Conservation (phyloP, 179 eudicot genomes). For the Kewa caespitosa region DNA sequence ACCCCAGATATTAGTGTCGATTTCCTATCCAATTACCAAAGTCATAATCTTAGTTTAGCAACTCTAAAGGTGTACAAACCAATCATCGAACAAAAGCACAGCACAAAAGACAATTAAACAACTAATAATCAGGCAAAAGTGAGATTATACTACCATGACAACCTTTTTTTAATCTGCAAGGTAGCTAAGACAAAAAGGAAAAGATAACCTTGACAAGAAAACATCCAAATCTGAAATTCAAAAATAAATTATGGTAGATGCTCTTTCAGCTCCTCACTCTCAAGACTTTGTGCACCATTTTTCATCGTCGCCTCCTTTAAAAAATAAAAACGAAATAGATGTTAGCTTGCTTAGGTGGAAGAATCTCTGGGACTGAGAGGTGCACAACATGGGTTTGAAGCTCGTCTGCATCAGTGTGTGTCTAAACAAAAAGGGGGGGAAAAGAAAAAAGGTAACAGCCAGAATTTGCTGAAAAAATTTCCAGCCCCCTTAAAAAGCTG, state of each 20-base stretch:
- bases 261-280: conserved; percentile 22
- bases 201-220: conserved; percentile 10
- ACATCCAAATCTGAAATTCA: conserved; percentile 15
- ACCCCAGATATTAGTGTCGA: conserved; percentile 28
- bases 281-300: background rate
- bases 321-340: no score
- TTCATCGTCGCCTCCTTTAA: conserved; percentile 8
- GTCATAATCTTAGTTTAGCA: conserved; percentile 28
- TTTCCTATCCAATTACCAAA: conserved; percentile 29
- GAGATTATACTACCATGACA: conserved; percentile 18
- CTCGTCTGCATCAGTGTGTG: no score
- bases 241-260: conserved; percentile 16
- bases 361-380: no score
- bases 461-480: background rate
- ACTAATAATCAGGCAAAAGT: conserved; percentile 6
- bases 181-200: conserved; percentile 14
- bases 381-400: no score
- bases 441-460: background rate
- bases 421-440: no score
- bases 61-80: conserved; percentile 24
- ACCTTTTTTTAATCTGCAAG: conserved; percentile 14
- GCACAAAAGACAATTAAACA: conserved; percentile 22
- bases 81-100: conserved; percentile 31
- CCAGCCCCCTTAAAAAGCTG: conserved; percentile 12
- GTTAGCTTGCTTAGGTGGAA: no score